Conservation (phyloP, 176 grass and related monocot genomes). For the Pharus latifolius region DNA sequence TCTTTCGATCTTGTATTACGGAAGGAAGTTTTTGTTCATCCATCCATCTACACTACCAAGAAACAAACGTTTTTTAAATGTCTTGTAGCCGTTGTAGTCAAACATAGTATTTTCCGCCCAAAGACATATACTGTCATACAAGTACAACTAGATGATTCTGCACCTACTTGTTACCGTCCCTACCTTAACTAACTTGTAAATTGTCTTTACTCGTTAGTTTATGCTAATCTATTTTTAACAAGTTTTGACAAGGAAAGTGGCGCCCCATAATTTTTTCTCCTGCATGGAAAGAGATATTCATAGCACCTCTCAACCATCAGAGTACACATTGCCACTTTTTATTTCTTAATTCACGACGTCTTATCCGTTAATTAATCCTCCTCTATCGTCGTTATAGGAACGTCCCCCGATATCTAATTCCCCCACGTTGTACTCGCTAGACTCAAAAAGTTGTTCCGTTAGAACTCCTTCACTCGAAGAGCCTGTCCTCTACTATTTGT, state of each 20-base stretch:
- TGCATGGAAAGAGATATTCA: background rate
- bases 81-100: slow-evolving; percentile 3
- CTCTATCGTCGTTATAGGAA: no score
- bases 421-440: no score
- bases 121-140: background rate
- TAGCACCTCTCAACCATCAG: background rate
- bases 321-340: background rate
- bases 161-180: background rate
- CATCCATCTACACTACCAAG: no score
- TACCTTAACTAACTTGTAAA: background rate
- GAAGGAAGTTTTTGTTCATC: no score
- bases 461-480: no score
- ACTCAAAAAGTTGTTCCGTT: no score
- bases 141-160: background rate
- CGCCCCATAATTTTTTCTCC: background rate
- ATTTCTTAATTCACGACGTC: background rate
- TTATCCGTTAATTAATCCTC: background rate
- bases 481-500: no score
- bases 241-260: no score
- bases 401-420: no score
- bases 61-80: no score
- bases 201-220: background rate
- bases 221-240: background rate
- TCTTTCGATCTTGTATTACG: no score
- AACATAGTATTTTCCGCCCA: background rate